Evolutionary conservation across 2,329 filamentous ascomycete species (phyloP).

Genomic region (Conoideocrella luteorostrata): DNA sequence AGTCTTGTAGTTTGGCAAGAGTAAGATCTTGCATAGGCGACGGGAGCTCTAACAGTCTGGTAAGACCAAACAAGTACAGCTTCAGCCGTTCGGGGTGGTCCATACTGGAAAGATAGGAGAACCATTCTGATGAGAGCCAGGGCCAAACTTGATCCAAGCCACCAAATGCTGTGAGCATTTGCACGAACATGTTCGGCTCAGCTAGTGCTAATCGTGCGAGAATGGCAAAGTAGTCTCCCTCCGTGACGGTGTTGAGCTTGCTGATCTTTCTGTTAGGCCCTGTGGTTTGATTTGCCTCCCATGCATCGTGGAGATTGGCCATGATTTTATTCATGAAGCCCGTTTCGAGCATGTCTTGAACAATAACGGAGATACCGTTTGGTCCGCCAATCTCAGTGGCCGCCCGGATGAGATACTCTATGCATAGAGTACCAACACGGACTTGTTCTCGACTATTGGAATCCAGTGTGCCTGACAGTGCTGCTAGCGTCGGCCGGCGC

Average conservation of each 20-base stretch:
- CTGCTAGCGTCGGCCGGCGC: constrained; percentile 43
- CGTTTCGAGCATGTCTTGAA: constrained; percentile 57
- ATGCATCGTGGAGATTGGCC: constrained; percentile 58
- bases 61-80: constrained; percentile 65
- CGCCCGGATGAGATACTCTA: constrained; percentile 59
- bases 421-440: constrained; percentile 50
- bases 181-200: constrained; percentile 62
- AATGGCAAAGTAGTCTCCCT: constrained; percentile 81
- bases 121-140: constrained; percentile 60
- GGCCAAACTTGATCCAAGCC: constrained; percentile 46
- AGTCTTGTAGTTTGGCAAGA: constrained; percentile 60
- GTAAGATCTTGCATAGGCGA: constrained; percentile 52
- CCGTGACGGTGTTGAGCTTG: constrained; percentile 65
- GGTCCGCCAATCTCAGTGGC: constrained; percentile 57
- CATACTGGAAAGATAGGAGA: constrained; percentile 61
- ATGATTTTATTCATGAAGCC: constrained; percentile 60
- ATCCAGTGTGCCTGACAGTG: constrained; percentile 43
- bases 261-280: constrained; percentile 69
- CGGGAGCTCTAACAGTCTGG: constrained; percentile 60
- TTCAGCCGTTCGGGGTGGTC: constrained; percentile 61
- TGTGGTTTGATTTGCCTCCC: constrained; percentile 71
- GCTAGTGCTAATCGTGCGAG: constrained; percentile 72
- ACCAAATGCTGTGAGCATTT: constrained; percentile 44
- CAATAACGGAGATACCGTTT: constrained; percentile 54
- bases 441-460: constrained; percentile 52